Conservation (phyloP, 352 stramenopile genomes). For the Globisporangium nodosum region DNA sequence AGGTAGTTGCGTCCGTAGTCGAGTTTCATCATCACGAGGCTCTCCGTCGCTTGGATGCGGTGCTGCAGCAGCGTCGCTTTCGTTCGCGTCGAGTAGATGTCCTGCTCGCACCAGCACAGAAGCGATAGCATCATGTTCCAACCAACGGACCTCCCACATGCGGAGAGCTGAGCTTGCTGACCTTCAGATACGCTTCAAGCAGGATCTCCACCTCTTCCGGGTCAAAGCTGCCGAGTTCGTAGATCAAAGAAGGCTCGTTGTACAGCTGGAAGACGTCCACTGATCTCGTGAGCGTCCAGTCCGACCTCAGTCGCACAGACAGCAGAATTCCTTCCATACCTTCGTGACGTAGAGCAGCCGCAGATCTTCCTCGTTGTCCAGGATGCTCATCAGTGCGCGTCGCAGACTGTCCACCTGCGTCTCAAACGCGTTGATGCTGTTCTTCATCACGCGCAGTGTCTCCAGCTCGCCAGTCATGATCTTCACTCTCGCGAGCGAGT, state of each 20-base stretch:
- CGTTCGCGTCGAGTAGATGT: conserved; percentile 64
- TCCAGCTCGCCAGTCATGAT: conserved; percentile 49
- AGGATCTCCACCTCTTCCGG: conserved; percentile 13
- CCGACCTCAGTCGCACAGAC: no score
- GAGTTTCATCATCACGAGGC: conserved; percentile 45
- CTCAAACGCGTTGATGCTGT: conserved; percentile 67
- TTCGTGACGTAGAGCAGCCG: conserved; percentile 59
- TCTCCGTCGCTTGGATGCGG: conserved; percentile 67
- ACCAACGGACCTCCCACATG: background rate
- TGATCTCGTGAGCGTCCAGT: no score
- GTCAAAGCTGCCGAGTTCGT: conserved; percentile 9
- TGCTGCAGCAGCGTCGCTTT: conserved; percentile 60
- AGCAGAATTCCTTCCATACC: background rate
- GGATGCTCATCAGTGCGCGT: conserved; percentile 51
- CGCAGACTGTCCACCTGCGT: conserved; percentile 57
- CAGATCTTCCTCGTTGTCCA: conserved; percentile 66
- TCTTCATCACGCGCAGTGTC: conserved; percentile 65
- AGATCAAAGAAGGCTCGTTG: conserved; percentile 16
- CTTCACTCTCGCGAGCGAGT: conserved; percentile 40
- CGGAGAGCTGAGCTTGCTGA: background rate
- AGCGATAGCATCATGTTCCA: background rate
- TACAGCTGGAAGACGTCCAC: conserved; percentile 11
- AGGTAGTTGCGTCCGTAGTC: conserved; percentile 50
- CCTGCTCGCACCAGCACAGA: conserved; percentile 11
- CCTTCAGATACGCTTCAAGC: conserved; percentile 11